Evolutionary conservation across 345 rosid species (phyloP).

Genomic region (Hibiscus syriacus): DNA sequence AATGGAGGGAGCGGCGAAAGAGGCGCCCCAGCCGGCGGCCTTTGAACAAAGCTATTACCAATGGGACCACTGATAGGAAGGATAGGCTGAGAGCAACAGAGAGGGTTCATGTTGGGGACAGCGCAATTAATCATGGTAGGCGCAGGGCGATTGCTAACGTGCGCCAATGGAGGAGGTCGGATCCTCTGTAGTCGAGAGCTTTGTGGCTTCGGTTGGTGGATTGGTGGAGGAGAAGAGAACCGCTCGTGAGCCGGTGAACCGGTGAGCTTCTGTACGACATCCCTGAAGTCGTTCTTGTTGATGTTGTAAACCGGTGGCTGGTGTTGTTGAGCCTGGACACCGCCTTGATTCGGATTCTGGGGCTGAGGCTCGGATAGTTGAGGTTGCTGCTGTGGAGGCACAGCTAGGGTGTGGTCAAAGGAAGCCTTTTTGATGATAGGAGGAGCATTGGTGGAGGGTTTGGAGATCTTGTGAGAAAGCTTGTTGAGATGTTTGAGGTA

Average conservation of each 20-base stretch:
- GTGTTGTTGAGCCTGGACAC: slow-evolving; percentile 39
- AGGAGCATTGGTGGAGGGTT: slow-evolving; percentile 23
- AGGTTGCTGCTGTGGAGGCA: slow-evolving; percentile 17
- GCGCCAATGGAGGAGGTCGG: slow-evolving; percentile 85
- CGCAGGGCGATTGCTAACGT: slow-evolving; percentile 59
- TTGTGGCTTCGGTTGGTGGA: slow-evolving; percentile 61
- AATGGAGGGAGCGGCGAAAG: slow-evolving; percentile 64
- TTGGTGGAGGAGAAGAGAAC: slow-evolving; percentile 63
- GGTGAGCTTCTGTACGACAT: slow-evolving; percentile 91
- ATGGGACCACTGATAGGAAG: slow-evolving; percentile 4
- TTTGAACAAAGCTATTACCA: slow-evolving; percentile 20
- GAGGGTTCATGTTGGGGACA: slow-evolving; percentile 19
- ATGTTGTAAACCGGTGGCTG: slow-evolving; percentile 93
- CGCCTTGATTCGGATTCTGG: slow-evolving; percentile 14
- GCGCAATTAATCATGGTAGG: slow-evolving; percentile 35
- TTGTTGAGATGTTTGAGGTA: slow-evolving; percentile 67
- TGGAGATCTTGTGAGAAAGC: slow-evolving; percentile 80
- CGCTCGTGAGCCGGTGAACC: slow-evolving; percentile 88
- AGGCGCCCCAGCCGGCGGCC: slow-evolving; percentile 32
- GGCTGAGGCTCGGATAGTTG: slow-evolving; percentile 12
- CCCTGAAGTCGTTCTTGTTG: slow-evolving; percentile 83
- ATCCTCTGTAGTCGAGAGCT: slow-evolving; percentile 86
- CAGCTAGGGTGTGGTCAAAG: slow-evolving; percentile 22
- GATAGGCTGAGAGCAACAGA: not conserved
- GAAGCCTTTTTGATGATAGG: slow-evolving; percentile 32